These are phyloP conservation scores for Botrytis elliptica DNA, from an alignment of 2,329 filamentous ascomycete species.

Conservation along the genomic window DNA sequence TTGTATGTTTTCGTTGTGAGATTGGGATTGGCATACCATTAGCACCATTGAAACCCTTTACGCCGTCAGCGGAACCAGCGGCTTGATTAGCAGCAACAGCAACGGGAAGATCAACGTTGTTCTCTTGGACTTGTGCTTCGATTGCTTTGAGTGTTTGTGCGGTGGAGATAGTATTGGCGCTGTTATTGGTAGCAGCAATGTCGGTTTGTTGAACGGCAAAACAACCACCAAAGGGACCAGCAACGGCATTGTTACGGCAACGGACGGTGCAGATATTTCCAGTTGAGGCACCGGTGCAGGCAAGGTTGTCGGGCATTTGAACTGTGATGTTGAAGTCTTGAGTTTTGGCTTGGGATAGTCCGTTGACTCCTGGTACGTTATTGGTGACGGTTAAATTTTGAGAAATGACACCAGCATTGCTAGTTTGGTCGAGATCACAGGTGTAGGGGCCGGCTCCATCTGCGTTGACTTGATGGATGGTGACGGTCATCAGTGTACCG, in stretches of 20 bases:
- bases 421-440: conserved; percentile 53
- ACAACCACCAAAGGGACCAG: conserved; percentile 58
- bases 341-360: conserved; percentile 43
- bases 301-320: conserved; percentile 49
- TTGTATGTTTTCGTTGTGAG: neutral
- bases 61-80: conserved; percentile 40
- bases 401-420: conserved; percentile 44
- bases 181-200: conserved; percentile 44
- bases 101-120: conserved; percentile 50
- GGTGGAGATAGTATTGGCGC: conserved; percentile 48
- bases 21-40: conserved; percentile 27
- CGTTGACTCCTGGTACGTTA: conserved; percentile 57
- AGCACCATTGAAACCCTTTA: conserved; percentile 39
- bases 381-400: conserved; percentile 54
- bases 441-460: conserved; percentile 55
- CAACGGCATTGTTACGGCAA: conserved; percentile 57
- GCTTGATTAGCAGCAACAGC: conserved; percentile 48
- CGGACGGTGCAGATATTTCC: conserved; percentile 59
- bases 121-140: conserved; percentile 49
- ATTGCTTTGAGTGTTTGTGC: conserved; percentile 47
- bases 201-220: conserved; percentile 58
- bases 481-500: conserved; percentile 48
- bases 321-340: conserved; percentile 58
- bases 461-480: conserved; percentile 54
- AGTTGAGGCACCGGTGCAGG: conserved; percentile 49